Conservation (phyloP, 2,329 filamentous ascomycete genomes). For the Xylaria sp. region DNA sequence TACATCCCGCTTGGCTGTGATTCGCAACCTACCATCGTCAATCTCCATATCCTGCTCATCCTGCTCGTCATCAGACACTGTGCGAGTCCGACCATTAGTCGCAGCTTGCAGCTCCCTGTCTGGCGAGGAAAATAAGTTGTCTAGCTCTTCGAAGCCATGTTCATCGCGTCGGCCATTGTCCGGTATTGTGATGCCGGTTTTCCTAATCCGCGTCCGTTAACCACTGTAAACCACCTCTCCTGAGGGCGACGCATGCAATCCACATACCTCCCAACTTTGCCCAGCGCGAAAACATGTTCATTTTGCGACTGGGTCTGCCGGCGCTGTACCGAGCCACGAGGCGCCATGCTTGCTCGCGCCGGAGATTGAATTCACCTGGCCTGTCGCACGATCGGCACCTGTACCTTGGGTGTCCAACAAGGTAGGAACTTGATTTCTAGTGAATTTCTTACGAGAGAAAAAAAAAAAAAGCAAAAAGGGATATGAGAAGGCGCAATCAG, state of each 20-base stretch:
- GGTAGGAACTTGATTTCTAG: too few species aligned
- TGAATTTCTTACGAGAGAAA: not conserved
- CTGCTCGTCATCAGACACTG: constrained; percentile 37
- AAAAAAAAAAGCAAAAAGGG: not conserved
- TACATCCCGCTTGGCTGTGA: not conserved
- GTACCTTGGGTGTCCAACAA: not conserved
- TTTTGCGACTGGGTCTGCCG: constrained; percentile 55
- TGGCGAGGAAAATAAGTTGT: constrained; percentile 89
- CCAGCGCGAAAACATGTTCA: constrained; percentile 62
- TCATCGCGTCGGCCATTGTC: constrained; percentile 87
- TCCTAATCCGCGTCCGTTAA: constrained; percentile 62
- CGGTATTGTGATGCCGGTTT: constrained; percentile 86
- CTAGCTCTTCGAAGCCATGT: constrained; percentile 89
- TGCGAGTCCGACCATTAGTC: constrained; percentile 40
- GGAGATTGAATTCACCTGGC: not conserved
- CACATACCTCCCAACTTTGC: constrained; percentile 60
- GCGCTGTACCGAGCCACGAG: constrained; percentile 51
- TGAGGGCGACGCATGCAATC: not conserved
- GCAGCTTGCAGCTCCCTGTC: constrained; percentile 59
- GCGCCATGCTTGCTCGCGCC: constrained; percentile 51
- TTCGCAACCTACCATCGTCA: constrained; percentile 57
- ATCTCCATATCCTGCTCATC: constrained; percentile 66
- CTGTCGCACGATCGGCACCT: constrained; percentile 3
- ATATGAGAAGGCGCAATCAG: not conserved
- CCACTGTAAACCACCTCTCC: not conserved